Conservation (phyloP, 2,329 filamentous ascomycete species). For the Fusarium foetens region DNA sequence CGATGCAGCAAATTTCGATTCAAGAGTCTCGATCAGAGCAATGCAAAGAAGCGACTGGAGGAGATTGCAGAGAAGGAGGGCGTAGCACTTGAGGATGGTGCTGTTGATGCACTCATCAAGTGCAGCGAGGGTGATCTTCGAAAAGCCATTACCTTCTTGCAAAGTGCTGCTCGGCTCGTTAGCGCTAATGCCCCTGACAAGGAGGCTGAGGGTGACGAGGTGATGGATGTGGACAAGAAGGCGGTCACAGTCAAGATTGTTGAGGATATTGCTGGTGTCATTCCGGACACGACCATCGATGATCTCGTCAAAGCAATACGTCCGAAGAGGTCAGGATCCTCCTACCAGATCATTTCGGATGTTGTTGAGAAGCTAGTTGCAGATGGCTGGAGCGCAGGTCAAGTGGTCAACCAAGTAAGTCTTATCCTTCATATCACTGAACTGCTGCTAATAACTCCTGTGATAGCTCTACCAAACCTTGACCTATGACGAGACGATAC, state of each 20-base stretch:
- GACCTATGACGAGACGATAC: slow-evolving; percentile 84
- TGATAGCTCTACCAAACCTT: slow-evolving; percentile 80
- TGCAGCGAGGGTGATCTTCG: slow-evolving; percentile 94
- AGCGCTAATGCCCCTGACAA: slow-evolving; percentile 68
- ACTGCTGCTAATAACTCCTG: slow-evolving; percentile 5
- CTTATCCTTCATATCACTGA: neutral
- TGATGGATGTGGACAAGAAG: slow-evolving; percentile 70
- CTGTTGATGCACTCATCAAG: slow-evolving; percentile 82
- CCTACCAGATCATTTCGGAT: slow-evolving; percentile 79
- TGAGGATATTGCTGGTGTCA: slow-evolving; percentile 95
- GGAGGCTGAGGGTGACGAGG: slow-evolving; percentile 65
- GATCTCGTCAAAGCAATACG: slow-evolving; percentile 79
- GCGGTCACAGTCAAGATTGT: slow-evolving; percentile 80
- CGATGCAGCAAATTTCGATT: slow-evolving; percentile 98
- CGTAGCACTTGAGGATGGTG: slow-evolving; percentile 79
- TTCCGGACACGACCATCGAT: slow-evolving; percentile 80
- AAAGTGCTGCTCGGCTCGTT: slow-evolving; percentile 90
- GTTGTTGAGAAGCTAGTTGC: slow-evolving; percentile 92
- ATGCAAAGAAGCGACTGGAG: slow-evolving; percentile 80
- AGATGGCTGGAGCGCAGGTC: slow-evolving; percentile 95
- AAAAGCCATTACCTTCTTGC: slow-evolving; percentile 95
- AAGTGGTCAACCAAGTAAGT: slow-evolving; percentile 81
- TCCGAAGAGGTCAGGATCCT: slow-evolving; percentile 69
- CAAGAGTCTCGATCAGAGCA: slow-evolving; percentile 90
- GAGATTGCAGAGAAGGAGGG: slow-evolving; percentile 85